A percentile compares a stretch with the other conserved stretches of the same genome.
These are phyloP conservation scores for Colletotrichum sp. DNA, from an alignment of 2,329 filamentous ascomycete species.

Conservation along the genomic window DNA sequence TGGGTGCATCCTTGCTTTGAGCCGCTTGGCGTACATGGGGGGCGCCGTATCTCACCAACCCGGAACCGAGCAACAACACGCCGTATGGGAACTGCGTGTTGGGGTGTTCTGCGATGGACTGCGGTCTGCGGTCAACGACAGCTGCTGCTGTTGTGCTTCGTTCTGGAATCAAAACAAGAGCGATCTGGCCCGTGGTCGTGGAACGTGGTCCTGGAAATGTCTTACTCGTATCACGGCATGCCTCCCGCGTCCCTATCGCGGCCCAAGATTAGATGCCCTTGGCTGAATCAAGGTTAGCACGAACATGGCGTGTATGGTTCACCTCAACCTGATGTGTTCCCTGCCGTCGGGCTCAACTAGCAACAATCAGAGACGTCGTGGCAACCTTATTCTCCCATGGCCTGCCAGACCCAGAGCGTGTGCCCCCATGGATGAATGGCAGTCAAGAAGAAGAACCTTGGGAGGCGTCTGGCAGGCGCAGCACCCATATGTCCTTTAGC, in stretches of 20 bases:
- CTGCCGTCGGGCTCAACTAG: background rate
- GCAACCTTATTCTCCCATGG: background rate
- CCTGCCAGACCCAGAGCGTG: background rate
- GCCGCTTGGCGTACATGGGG: conserved; percentile 20
- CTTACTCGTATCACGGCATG: background rate
- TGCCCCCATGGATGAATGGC: background rate
- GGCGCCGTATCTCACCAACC: background rate
- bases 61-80: conserved; percentile 1
- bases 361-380: background rate
- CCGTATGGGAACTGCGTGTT: background rate
- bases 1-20: conserved; percentile 17
- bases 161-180: background rate
- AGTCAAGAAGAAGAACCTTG: background rate
- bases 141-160: background rate
- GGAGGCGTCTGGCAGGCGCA: background rate
- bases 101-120: background rate
- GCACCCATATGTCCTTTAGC: background rate
- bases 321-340: background rate
- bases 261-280: background rate
- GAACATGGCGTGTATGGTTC: background rate
- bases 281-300: conserved; percentile 2
- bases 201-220: conserved; percentile 5
- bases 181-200: background rate
- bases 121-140: background rate
- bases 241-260: background rate